These are phyloP conservation scores for Xylaria sp. DNA, from an alignment of 495 filamentous ascomycete genomes.

Conservation along the genomic window DNA sequence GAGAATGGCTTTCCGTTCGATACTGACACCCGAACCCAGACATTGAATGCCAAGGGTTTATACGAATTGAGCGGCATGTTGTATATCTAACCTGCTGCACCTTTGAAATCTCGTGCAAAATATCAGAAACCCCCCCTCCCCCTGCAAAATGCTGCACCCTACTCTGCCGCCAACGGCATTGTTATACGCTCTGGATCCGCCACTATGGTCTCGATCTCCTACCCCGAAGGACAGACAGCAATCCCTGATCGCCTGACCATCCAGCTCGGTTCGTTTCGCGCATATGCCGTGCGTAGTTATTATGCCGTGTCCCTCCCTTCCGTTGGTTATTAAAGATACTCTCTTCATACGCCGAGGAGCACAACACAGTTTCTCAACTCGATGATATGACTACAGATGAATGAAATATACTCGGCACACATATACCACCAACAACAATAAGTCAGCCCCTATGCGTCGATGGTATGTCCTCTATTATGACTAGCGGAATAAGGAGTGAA, in stretches of 20 bases:
- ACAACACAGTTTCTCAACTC: background rate
- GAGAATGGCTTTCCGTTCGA: background rate
- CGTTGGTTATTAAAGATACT: background rate
- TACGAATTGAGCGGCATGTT: background rate
- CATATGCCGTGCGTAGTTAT: background rate
- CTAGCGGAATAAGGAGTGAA: background rate
- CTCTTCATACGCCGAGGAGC: background rate
- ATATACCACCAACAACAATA: background rate
- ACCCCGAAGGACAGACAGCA: background rate
- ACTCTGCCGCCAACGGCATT: background rate
- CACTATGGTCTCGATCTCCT: background rate
- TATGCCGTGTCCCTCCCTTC: background rate
- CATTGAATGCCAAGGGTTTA: slow-evolving; percentile 5
- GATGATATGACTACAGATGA: background rate
- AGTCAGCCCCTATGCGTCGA: background rate
- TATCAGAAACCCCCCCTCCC: background rate
- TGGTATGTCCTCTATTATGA: too few relatives aligned
- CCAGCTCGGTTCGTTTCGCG: background rate
- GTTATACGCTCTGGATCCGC: background rate
- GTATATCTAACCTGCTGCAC: background rate
- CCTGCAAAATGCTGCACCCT: background rate
- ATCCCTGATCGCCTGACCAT: slow-evolving; percentile 10
- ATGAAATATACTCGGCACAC: background rate
- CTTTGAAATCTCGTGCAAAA: background rate
- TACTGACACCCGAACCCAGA: background rate